Evolutionary conservation across 129 eudicot species (phyloP).

Genomic region (Saussurea involucrata): DNA sequence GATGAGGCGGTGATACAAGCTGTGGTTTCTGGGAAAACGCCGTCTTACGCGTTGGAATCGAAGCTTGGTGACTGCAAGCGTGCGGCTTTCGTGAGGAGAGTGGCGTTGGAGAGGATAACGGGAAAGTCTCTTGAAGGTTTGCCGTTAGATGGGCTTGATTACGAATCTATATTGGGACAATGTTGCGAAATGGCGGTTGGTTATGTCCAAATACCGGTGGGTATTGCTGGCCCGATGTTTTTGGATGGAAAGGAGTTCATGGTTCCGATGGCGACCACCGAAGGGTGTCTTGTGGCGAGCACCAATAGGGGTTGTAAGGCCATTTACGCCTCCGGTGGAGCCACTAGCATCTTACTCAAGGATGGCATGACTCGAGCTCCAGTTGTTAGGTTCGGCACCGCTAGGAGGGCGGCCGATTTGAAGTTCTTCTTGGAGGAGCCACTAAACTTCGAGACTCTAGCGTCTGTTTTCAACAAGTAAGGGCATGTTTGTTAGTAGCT

Average conservation of each 20-base stretch:
- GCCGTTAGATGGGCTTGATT: conserved; percentile 65
- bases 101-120: conserved; percentile 55
- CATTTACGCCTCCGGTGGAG: conserved; percentile 61
- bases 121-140: conserved; percentile 54
- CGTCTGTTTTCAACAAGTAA: conserved; percentile 58
- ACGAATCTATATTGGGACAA: conserved; percentile 74
- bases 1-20: conserved; percentile 43
- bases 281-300: conserved; percentile 79
- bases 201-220: conserved; percentile 71
- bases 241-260: conserved; percentile 51
- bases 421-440: conserved; percentile 68
- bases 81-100: conserved; percentile 50
- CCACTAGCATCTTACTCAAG: conserved; percentile 46
- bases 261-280: conserved; percentile 89
- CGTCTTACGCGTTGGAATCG: conserved; percentile 55
- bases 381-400: conserved; percentile 64
- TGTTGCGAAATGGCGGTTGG: conserved; percentile 92
- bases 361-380: conserved; percentile 87
- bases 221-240: conserved; percentile 57
- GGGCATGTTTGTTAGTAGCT: background rate
- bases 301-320: conserved; percentile 81
- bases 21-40: conserved; percentile 39
- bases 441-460: conserved; percentile 45
- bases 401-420: conserved; percentile 69
- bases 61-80: conserved; percentile 59